These are phyloP conservation scores for Nepenthes gracilis DNA, from an alignment of 148 eudicot genomes.

Conservation along the genomic window DNA sequence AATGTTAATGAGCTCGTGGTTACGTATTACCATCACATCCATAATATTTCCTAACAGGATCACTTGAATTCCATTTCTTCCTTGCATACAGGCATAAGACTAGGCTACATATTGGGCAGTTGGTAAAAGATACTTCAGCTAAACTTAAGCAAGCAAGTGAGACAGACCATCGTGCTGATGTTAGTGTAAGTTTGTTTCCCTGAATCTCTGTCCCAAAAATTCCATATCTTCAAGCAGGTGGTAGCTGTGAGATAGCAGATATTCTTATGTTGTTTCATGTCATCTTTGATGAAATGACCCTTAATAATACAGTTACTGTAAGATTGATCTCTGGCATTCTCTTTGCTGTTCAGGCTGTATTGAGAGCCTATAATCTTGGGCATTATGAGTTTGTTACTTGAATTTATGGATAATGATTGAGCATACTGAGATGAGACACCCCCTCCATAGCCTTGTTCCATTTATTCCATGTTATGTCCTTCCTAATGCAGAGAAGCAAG, in stretches of 20 bases:
- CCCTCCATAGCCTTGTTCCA: neutral
- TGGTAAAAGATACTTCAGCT: slow-evolving; percentile 80
- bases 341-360: too few relatives aligned
- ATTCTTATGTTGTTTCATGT: neutral
- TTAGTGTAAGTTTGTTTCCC: slow-evolving; percentile 44
- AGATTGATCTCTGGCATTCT: too few relatives aligned
- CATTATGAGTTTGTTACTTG: neutral
- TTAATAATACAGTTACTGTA: too few relatives aligned
- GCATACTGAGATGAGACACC: neutral
- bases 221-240: neutral
- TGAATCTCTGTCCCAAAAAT: neutral
- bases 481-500: slow-evolving; percentile 48
- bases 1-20: too few relatives aligned
- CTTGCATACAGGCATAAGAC: slow-evolving; percentile 51
- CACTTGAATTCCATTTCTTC: neutral
- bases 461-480: neutral
- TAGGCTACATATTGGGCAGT: slow-evolving; percentile 66
- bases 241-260: neutral
- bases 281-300: too few relatives aligned
- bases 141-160: slow-evolving; percentile 91
- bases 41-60: too few relatives aligned
- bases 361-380: too few relatives aligned
- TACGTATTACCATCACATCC: too few relatives aligned
- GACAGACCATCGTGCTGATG: slow-evolving; percentile 49
- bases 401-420: too few relatives aligned